A percentile compares a stretch with the other conserved stretches of the same genome.
Evolutionary conservation across 2,329 filamentous ascomycete genomes (phyloP).

Genomic region (Fonsecaea nubica): DNA sequence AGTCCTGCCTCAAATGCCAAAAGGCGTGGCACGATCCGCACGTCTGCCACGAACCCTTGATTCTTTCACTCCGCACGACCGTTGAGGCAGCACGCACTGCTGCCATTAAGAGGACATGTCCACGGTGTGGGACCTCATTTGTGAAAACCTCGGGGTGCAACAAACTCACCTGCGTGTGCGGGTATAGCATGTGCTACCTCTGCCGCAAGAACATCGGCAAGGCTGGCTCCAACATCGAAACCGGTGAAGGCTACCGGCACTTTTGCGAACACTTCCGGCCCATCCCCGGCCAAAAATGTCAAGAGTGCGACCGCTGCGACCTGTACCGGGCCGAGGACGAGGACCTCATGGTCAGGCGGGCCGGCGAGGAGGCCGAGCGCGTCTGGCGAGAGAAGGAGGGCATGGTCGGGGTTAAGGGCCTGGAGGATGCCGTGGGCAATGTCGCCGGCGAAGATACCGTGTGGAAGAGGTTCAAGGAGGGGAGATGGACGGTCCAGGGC

Average conservation of each 20-base stretch:
- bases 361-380: conserved; percentile 73
- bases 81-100: conserved; percentile 93
- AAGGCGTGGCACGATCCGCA: conserved; percentile 89
- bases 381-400: conserved; percentile 73
- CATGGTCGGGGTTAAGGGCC: conserved; percentile 38
- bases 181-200: conserved; percentile 97
- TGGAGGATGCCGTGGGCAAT: conserved; percentile 37
- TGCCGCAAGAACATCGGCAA: conserved; percentile 68
- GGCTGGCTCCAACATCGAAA: conserved; percentile 34
- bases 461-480: conserved; percentile 48
- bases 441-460: conserved; percentile 43
- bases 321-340: conserved; percentile 75
- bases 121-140: conserved; percentile 86
- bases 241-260: conserved; percentile 79
- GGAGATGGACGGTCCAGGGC: conserved; percentile 50
- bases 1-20: conserved; percentile 80
- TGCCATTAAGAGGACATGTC: conserved; percentile 93
- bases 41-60: conserved; percentile 83
- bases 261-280: conserved; percentile 96
- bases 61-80: conserved; percentile 81
- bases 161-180: conserved; percentile 93
- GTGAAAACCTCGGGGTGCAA: conserved; percentile 96
- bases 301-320: conserved; percentile 80
- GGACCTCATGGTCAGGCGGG: conserved; percentile 70
- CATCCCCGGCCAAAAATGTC: conserved; percentile 75